A percentile compares a stretch with the other conserved stretches of the same genome.
Conservation (phyloP, 495 filamentous ascomycete genomes). For the Xylaria telfairii region DNA sequence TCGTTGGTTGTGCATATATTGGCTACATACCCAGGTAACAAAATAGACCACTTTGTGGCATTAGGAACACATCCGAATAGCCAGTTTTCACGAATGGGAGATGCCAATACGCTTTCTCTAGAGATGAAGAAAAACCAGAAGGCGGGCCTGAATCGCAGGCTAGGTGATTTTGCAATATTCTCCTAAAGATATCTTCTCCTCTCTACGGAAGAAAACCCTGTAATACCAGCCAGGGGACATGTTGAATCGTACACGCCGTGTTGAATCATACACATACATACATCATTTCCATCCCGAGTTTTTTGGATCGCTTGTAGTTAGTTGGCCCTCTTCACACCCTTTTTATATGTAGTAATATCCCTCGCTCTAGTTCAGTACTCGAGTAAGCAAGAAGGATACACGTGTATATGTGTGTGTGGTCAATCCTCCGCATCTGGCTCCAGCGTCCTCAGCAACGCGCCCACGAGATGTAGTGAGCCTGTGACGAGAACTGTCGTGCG, state of each 20-base stretch:
- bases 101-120: neutral
- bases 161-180: neutral
- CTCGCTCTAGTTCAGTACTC: too few relatives aligned
- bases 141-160: neutral
- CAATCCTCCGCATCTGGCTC: conserved; percentile 53
- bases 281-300: neutral
- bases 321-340: too few relatives aligned
- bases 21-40: too few relatives aligned
- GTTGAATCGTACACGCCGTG: conserved; percentile 9
- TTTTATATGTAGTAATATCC: too few relatives aligned
- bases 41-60: too few relatives aligned
- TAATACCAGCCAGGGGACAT: neutral
- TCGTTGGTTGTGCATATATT: too few relatives aligned
- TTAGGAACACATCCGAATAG: too few relatives aligned
- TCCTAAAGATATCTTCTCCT: neutral
- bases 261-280: conserved; percentile 21
- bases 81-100: too few relatives aligned
- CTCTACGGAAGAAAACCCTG: neutral
- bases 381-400: too few relatives aligned
- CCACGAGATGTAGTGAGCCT: conserved; percentile 89
- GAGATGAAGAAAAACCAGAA: too few relatives aligned
- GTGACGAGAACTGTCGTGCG: conserved; percentile 63
- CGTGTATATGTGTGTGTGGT: neutral
- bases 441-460: conserved; percentile 77
- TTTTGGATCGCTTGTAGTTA: neutral